Evolutionary conservation across 257 asterid species (phyloP), one percentile per base, ranked within the genome.

Genomic region (Eustoma russellianum): DNA sequence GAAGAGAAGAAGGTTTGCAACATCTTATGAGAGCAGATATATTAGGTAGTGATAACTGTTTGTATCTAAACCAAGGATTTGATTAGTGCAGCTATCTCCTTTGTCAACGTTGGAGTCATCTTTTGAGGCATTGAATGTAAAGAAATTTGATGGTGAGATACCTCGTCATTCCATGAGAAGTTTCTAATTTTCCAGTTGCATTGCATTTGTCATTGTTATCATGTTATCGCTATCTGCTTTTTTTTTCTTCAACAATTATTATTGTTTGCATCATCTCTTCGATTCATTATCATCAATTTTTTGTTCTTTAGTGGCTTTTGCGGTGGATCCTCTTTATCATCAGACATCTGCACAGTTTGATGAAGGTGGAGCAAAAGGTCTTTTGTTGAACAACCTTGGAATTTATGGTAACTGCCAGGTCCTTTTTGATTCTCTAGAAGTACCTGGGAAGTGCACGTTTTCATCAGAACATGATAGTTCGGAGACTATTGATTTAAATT

Each of bases 351-450:
- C 97, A 63, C 94, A 86, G 82, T 89, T 86, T 73, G 97, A 89
- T 70, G 97, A 92, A 83, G 97, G 99, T 51, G 99, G 99, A 34
- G 97, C 94, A 3, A 92, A 83, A 79, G 99, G 99, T 57, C 77
- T 92, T 62, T 68, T 92, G 65, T 69, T 92, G 80, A 88, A 88
- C 80, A 92, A 92, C 70, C 87, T 92, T 28, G 97, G 99, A 64
- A 87, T 92, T 46, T 92, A 85, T 76, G 93, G 80, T 49, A 70
- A 76, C 66, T 92, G 98, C 78, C 75, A 73, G 65, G 94, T 92
- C 68, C 94, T 92, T 43, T 92, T 92, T 63, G 98, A 92, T 76
- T 92, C 97, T 13, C 52, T 60, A 16, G 97, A 92, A 73, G 71
- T 92, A 53, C 98, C 98, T 70, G 95, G 97, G 65, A 92, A 70